These are phyloP conservation scores for Corylus americana DNA, from an alignment of 306 rosid genomes.

Conservation along the genomic window DNA sequence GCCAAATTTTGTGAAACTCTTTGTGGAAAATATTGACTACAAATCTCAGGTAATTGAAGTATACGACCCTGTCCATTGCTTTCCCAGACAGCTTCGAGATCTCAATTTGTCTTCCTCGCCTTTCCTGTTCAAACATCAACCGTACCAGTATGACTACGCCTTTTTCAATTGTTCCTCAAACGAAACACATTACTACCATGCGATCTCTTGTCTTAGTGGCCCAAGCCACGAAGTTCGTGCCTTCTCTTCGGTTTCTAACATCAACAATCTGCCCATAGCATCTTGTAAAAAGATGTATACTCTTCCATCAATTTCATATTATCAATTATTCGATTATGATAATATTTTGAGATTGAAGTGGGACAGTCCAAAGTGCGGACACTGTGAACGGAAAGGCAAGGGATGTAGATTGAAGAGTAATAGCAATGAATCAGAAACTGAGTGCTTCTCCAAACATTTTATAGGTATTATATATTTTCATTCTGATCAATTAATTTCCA, in stretches of 20 bases:
- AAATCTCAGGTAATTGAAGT: background rate
- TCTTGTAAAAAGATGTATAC: no score
- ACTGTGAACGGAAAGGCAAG: slow-evolving; percentile 12
- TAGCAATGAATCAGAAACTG: background rate
- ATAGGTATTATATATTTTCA: slow-evolving; percentile 1
- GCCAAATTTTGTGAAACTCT: background rate
- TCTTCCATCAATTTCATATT: rapidly evolving
- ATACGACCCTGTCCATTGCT: background rate
- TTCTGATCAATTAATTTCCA: background rate
- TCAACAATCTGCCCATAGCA: no score
- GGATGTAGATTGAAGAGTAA: slow-evolving; percentile 23
- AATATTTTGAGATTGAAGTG: no score
- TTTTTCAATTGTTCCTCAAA: no score
- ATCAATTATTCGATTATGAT: no score
- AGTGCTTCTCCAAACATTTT: slow-evolving; percentile 6
- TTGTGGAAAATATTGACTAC: background rate
- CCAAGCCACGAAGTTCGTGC: background rate
- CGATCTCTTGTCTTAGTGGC: background rate
- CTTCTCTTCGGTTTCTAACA: background rate
- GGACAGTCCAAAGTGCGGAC: background rate
- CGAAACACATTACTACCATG: no score
- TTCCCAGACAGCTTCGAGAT: background rate
- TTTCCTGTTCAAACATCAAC: no score
- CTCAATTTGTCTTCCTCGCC: background rate
- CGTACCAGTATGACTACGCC: no score